Evolutionary conservation across 2,329 filamentous ascomycete genomes (phyloP).

Genomic region (Epichloe gansuensis): DNA sequence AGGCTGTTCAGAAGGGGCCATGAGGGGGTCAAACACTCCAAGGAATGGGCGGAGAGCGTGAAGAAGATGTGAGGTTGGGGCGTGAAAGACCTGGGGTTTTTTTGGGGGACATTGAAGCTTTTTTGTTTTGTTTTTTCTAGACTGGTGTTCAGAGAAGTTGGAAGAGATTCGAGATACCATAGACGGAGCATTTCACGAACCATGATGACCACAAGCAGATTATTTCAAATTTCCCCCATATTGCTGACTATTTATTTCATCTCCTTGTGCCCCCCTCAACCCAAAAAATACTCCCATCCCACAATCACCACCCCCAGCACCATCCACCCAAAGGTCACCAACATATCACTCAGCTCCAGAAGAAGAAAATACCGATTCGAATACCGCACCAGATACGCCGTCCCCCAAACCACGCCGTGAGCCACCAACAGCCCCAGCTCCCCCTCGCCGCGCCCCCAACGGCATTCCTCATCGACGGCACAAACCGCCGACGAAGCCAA

Average conservation of each 20-base stretch:
- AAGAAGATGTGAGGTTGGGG: slow-evolving; percentile 19
- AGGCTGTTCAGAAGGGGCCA: slow-evolving; percentile 62
- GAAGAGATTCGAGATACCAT: no score
- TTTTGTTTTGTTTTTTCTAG: no score
- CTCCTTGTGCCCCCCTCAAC: no score
- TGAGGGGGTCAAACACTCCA: slow-evolving; percentile 57
- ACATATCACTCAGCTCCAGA: slow-evolving; percentile 25
- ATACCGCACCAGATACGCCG: slow-evolving; percentile 18
- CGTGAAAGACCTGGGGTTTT: no score
- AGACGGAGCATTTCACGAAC: no score
- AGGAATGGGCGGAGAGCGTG: slow-evolving; percentile 56
- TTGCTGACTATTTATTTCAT: no score
- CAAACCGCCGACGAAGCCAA: neutral
- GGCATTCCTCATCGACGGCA: neutral
- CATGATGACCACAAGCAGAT: no score
- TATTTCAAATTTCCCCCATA: no score
- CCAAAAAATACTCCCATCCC: neutral
- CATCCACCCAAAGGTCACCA: slow-evolving; percentile 14
- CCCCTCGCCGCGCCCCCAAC: neutral
- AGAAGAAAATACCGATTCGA: slow-evolving; percentile 26
- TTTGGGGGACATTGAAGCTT: no score
- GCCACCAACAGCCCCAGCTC: slow-evolving; percentile 5
- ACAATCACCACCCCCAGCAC: slow-evolving; percentile 16
- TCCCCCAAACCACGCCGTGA: slow-evolving; percentile 8
- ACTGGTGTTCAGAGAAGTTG: no score